Evolutionary conservation across 768 basidiomycete genomes (phyloP), one percentile per base, ranked within the genome.

Genomic region (Collybia sp.): DNA sequence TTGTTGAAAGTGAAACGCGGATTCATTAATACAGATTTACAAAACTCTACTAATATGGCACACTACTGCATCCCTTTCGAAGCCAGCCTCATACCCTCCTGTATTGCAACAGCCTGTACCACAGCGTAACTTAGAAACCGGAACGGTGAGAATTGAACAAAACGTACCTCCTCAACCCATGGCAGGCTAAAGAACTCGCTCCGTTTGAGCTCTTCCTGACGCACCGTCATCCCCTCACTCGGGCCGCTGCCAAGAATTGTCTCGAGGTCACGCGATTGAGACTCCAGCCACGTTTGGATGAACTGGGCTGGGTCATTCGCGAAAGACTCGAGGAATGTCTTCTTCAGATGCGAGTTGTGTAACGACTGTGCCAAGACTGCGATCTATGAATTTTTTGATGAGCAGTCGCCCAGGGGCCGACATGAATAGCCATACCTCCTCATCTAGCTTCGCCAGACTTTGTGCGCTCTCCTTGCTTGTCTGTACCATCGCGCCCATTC

Each of bases 141-240:
- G n/a, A 15, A 33, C 32, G n/a, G n/a, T 12, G 43, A 33, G 40
- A 40, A 36, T 48, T 30, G 34, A 12, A 36, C 39, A n/a, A 37
- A 12, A 48, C 66, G 12, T 49, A 75, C 76, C 71, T 82, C 81
- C 54, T 88, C 85, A 11, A 96, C 92, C 93, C 93, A 97, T 3
- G 92, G 89, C 58, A 95, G 64, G 50, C 77, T 73, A 76, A 96
- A 97, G 67, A 93, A 88, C 61, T 96, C 93, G 58, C 88, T 93
- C 43, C 91, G 69, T 50, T 84, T 77, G 44, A 96, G 67, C 60
- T 96, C 93, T 53, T 95, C 93, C 47, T 89, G 88, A n/a, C 88
- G 69, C 9, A 94, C 77, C 2, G 82, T 82, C 58, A 80, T 73
- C 19, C 86, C 87, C 53, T 89, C 87, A 33, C 80, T 83, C 2